Conservation (phyloP, 768 basidiomycete genomes). For the Ephemerocybe angulata region DNA sequence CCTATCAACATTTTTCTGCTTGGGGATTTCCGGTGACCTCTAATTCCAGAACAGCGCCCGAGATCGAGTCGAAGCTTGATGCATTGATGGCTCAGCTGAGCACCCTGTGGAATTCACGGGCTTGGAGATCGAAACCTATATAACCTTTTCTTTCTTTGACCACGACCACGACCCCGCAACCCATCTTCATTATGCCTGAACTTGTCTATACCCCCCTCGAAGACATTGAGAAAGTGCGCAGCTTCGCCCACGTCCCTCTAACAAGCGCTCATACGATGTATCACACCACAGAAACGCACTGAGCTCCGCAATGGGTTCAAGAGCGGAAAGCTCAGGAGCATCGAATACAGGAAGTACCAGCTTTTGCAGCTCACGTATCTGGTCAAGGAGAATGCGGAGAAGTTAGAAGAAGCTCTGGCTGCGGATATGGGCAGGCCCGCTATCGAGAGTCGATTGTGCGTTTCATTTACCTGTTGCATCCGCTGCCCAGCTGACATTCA, state of each 20-base stretch:
- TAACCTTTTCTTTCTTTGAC: no score
- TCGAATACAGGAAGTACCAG: conserved; percentile 71
- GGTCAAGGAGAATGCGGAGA: conserved; percentile 65
- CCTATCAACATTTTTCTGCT: no score
- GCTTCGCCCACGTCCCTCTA: no score
- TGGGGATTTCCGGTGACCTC: no score
- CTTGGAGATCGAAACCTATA: no score
- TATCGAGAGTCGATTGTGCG: conserved; percentile 53
- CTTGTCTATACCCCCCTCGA: conserved; percentile 48
- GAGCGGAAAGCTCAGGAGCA: conserved; percentile 60
- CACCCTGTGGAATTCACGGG: no score
- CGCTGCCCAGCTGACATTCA: neutral
- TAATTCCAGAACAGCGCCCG: no score
- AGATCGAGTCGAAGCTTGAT: no score
- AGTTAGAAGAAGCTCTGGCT: conserved; percentile 54
- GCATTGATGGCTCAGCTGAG: no score
- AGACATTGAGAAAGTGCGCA: conserved; percentile 48
- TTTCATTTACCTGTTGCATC: neutral
- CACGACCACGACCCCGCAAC: no score
- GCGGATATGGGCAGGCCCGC: conserved; percentile 62
- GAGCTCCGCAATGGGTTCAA: conserved; percentile 56
- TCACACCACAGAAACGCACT: conserved; percentile 58
- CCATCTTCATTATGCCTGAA: conserved; percentile 24
- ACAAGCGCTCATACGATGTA: no score
- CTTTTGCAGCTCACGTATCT: conserved; percentile 72